Evolutionary conservation across 164 flowering plant species (phyloP).

Genomic region (Macadamia tetraphylla): DNA sequence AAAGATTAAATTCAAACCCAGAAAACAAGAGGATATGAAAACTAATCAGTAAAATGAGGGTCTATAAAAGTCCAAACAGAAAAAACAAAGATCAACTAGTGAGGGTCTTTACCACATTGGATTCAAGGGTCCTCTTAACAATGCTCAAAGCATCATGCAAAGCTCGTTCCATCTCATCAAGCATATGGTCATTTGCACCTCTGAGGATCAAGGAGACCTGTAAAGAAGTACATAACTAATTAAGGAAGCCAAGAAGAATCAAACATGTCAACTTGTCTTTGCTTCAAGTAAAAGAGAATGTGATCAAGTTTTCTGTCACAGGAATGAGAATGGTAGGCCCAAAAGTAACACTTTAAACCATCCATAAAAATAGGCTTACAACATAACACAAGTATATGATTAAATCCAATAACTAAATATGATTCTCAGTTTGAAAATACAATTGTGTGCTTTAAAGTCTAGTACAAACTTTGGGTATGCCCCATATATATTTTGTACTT

Average conservation of each 20-base stretch:
- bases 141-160: constrained; percentile 94
- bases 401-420: too few species aligned
- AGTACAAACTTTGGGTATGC: too few species aligned
- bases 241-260: constrained; percentile 8
- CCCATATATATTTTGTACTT: too few species aligned
- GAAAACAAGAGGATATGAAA: too few species aligned
- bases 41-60: neutral
- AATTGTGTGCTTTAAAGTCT: too few species aligned
- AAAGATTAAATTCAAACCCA: too few species aligned
- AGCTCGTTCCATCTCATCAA: constrained; percentile 99
- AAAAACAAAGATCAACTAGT: neutral
- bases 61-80: neutral
- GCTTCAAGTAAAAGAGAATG: neutral
- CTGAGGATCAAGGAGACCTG: constrained; percentile 92
- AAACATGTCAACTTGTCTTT: neutral
- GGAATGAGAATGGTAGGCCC: too few species aligned
- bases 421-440: too few species aligned
- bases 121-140: constrained; percentile 96
- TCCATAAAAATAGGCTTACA: neutral
- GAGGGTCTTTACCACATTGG: constrained; percentile 56
- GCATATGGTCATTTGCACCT: constrained; percentile 99
- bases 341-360: neutral
- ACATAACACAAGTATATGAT: too few species aligned
- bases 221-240: neutral
- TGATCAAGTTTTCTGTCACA: too few species aligned